Percentiles rank a stretch among this genome's conserved stretches.
phyloP scores from a whole-genome alignment of 2,329 filamentous ascomycete species.

The Colletotrichum tabaci region DNA sequence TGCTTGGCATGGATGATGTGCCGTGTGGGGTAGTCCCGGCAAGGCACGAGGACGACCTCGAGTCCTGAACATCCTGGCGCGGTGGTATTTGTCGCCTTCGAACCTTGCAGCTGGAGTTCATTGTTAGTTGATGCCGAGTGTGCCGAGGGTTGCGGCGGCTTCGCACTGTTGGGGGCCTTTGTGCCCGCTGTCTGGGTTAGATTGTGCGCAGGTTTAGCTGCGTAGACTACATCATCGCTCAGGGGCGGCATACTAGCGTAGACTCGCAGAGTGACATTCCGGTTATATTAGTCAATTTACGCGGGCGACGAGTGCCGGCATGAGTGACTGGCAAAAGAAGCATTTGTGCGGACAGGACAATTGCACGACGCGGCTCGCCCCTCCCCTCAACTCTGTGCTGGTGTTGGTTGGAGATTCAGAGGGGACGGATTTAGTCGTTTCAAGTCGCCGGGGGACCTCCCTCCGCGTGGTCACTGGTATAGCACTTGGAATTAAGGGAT shows the following conservation, averaged over 20 bases:
- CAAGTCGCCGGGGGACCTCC: slow-evolving; percentile 29
- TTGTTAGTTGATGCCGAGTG: slow-evolving; percentile 7
- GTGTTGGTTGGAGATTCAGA: slow-evolving; percentile 23
- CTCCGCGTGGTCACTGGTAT: slow-evolving; percentile 36
- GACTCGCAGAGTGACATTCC: neutral
- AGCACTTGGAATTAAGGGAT: slow-evolving; percentile 33
- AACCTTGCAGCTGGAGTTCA: slow-evolving; percentile 9
- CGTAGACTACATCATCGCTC: neutral
- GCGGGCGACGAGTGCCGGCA: slow-evolving; percentile 7
- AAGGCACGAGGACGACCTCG: slow-evolving; percentile 24
- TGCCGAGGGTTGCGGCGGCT: slow-evolving; percentile 21
- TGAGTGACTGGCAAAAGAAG: neutral
- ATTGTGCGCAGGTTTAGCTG: slow-evolving; percentile 10
- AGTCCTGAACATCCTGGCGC: slow-evolving; percentile 17
- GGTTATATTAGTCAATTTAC: slow-evolving; percentile 24
- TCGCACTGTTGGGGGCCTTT: neutral
- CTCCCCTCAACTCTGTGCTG: neutral
- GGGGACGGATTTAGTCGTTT: slow-evolving; percentile 22
- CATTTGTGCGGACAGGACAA: neutral
- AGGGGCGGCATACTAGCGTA: too few species aligned
- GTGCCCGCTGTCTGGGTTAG: neutral
- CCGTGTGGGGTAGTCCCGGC: slow-evolving; percentile 30
- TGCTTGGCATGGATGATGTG: slow-evolving; percentile 33
- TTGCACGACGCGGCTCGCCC: too few species aligned
- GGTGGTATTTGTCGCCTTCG: neutral